Evolutionary conservation across 768 basidiomycete species (phyloP), one percentile per base, ranked within the genome.

Genomic region (Naganishia onofrii): DNA sequence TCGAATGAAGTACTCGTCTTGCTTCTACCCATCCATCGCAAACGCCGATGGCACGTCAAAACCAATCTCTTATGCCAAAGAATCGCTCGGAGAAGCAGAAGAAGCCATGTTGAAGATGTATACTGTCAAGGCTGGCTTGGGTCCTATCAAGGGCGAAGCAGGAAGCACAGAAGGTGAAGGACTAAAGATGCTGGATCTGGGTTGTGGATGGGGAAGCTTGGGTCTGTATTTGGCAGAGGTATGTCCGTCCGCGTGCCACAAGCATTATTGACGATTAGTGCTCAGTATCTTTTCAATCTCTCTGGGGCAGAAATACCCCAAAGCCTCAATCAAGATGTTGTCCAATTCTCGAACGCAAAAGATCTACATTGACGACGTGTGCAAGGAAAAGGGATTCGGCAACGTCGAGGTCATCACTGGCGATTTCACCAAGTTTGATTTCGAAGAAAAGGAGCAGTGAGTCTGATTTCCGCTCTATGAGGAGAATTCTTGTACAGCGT

Each of bases 131-230:
- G 88, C 88, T 0, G 83, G 85, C 58, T 77, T 90, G 28, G 82
- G 78, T 2, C 26, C 32, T 13, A 15, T 32, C 38, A 63, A 53
- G 53, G 67, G 48, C n/a, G 71, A 69, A 26, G 53, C 66, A 29
- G 72, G 74, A 2, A 72, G 52, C 17, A 71, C 70, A 0, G 75
- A 76, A 31, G 79, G 78, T 65, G 87, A 89, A 71, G 88, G 87
- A 0, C 82, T 85, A 60, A 85, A 86, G 71, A 83, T 90, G 31
- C 77, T 90, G 48, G 89, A 90, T 77, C 81, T 90, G 7, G 89
- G 88, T 4, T 90, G 89, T 77, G 88, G 88, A 2, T 89, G 88
- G 88, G 88, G 89, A n/a, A 88, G 87, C 76, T 79, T 90, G 54
- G 86, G 87, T 0, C 76, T 89, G 17, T 89, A 85, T 75, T 82